Evolutionary conservation across 495 filamentous ascomycete species (phyloP).

Genomic region (Penicillium riverlandense): DNA sequence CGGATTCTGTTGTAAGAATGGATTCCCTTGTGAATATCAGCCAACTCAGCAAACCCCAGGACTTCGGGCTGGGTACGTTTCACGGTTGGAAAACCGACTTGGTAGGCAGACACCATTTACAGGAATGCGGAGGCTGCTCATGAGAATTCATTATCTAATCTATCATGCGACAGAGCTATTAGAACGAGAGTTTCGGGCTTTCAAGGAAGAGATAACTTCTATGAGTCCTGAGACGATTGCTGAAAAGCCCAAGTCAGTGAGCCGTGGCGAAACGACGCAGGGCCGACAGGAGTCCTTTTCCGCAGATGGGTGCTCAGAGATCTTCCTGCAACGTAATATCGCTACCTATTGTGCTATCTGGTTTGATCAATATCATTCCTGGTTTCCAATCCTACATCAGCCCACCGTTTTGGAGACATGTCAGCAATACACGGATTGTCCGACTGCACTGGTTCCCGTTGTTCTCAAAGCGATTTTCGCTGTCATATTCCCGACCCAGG

Average conservation of each 20-base stretch:
- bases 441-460: neutral
- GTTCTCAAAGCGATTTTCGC: neutral
- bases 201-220: neutral
- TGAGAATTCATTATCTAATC: too few species aligned
- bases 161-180: neutral
- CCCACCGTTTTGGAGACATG: neutral
- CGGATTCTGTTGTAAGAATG: neutral
- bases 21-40: neutral
- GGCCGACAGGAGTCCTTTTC: neutral
- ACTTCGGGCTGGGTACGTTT: neutral
- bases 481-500: neutral
- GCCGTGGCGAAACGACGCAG: neutral
- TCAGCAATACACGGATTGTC: neutral
- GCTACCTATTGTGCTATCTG: neutral
- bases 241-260: neutral
- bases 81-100: neutral
- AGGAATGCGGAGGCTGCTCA: neutral
- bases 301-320: too few species aligned
- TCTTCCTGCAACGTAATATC: neutral
- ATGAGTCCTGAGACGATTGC: neutral
- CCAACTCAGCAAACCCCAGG: neutral
- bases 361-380: neutral
- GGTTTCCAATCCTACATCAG: neutral
- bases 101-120: neutral
- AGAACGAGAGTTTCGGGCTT: neutral